Evolutionary conservation across 305 asterid genomes (phyloP).

Genomic region (Fraxinus xanthoxyloides): DNA sequence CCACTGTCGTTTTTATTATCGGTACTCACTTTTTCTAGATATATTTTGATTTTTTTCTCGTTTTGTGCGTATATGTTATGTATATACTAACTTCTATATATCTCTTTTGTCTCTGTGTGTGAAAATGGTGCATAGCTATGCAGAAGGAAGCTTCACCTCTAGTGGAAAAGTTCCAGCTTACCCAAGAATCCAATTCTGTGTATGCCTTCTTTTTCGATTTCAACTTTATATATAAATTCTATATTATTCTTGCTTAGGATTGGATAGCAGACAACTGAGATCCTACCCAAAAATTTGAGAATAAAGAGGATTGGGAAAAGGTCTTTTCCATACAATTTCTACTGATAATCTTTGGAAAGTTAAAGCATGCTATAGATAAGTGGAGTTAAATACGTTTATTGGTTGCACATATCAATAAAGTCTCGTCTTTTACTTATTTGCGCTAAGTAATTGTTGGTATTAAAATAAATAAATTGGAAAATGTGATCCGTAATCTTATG

Average conservation of each 20-base stretch:
- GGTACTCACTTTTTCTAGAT: slow-evolving; percentile 38
- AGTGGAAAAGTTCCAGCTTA: slow-evolving; percentile 71
- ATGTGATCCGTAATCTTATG: background rate
- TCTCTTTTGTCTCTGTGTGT: background rate
- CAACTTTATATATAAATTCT: background rate
- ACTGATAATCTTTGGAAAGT: background rate
- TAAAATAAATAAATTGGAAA: background rate
- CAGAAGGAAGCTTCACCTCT: slow-evolving; percentile 88
- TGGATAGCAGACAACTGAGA: background rate
- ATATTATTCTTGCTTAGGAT: background rate
- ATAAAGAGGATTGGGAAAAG: background rate
- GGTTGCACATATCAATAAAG: background rate
- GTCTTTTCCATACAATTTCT: background rate
- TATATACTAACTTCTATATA: slow-evolving; percentile 15
- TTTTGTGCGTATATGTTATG: background rate
- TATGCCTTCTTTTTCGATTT: slow-evolving; percentile 28
- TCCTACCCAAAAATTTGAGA: background rate
- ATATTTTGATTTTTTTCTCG: background rate
- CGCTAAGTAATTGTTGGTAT: background rate
- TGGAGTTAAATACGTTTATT: background rate
- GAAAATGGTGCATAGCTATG: slow-evolving; percentile 58
- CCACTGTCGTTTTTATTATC: slow-evolving; percentile 72
- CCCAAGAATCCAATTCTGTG: slow-evolving; percentile 60
- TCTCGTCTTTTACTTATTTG: background rate
- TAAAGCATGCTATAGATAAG: background rate